Percentiles rank a stretch among this genome's conserved stretches.
phyloP scores from a whole-genome alignment of 2,329 filamentous ascomycete species.

The Simplicillium sp. region DNA sequence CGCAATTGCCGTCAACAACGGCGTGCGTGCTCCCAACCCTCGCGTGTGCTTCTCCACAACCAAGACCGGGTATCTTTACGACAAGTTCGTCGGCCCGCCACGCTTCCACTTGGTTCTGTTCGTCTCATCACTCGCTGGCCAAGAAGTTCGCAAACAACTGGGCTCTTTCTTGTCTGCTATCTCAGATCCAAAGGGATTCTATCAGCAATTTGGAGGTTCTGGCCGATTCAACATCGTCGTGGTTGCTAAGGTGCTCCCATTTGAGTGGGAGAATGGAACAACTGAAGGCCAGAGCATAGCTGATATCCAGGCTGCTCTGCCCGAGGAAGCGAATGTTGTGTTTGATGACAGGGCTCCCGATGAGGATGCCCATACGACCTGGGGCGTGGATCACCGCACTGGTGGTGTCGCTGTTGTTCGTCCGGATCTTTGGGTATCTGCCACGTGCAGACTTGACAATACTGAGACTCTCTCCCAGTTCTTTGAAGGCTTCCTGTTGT shows the following conservation, averaged over 20 bases:
- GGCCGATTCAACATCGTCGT: too few species aligned
- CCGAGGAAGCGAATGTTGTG: too few species aligned
- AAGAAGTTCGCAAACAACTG: constrained; percentile 6
- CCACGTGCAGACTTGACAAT: too few species aligned
- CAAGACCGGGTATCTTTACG: constrained; percentile 20
- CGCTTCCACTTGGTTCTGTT: constrained; percentile 20
- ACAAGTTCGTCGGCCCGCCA: constrained; percentile 14
- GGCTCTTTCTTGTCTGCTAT: too few species aligned
- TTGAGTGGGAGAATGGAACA: too few species aligned
- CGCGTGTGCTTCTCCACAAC: constrained; percentile 14
- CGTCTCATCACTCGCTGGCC: constrained; percentile 13
- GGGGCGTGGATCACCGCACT: constrained; percentile 2
- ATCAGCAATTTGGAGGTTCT: too few species aligned
- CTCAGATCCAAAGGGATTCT: too few species aligned
- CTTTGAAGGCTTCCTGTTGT: too few species aligned
- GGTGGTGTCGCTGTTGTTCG: constrained; percentile 3
- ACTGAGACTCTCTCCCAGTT: too few species aligned
- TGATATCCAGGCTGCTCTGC: too few species aligned
- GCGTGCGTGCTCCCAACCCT: constrained; percentile 20
- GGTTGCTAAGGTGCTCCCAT: too few species aligned
- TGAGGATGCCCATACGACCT: constrained; percentile 5
- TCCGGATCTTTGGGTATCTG: constrained; percentile 4
- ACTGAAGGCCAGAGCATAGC: too few species aligned
- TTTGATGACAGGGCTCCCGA: not conserved
- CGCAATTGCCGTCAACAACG: constrained; percentile 12